phyloP scores from a whole-genome alignment of 768 basidiomycete genomes.

The Suillus sp. region DNA sequence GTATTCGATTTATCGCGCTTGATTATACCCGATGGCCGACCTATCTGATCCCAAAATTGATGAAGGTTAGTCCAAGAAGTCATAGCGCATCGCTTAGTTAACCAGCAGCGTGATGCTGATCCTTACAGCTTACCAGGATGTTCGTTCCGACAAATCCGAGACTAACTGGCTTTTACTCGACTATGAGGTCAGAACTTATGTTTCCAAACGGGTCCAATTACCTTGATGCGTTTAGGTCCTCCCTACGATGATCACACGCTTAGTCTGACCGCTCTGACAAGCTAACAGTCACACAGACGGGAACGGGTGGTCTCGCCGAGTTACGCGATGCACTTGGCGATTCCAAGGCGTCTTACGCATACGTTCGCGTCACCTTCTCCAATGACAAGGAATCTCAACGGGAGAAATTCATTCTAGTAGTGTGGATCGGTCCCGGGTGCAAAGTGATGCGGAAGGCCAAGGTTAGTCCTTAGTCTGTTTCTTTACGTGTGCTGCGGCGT shows the following conservation, averaged over 20 bases:
- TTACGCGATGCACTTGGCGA: conserved; percentile 72
- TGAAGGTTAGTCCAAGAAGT: conserved; percentile 53
- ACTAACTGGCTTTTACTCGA: conserved; percentile 91
- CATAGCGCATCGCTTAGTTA: conserved; percentile 14
- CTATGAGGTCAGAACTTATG: conserved; percentile 62
- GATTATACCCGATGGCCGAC: conserved; percentile 64
- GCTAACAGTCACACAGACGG: conserved; percentile 75
- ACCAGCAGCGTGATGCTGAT: conserved; percentile 30
- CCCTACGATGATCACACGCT: conserved; percentile 17
- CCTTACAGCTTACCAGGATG: conserved; percentile 78
- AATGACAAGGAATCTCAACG: conserved; percentile 86
- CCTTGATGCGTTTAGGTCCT: conserved; percentile 21
- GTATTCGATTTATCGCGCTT: conserved; percentile 1
- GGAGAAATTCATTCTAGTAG: conserved; percentile 86
- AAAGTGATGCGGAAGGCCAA: conserved; percentile 94
- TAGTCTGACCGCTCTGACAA: conserved; percentile 80
- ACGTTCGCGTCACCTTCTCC: conserved; percentile 80
- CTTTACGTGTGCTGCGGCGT: conserved; percentile 23
- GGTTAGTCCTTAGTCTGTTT: conserved; percentile 45
- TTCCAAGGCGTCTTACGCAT: conserved; percentile 79
- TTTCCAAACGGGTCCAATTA: conserved; percentile 7
- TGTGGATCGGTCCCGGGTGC: conserved; percentile 80
- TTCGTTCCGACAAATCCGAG: conserved; percentile 82
- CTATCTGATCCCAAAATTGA: conserved; percentile 70
- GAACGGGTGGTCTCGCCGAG: conserved; percentile 78